These are phyloP conservation scores for Fusarium albidum DNA, from an alignment of 2,329 filamentous ascomycete genomes.

Conservation along the genomic window DNA sequence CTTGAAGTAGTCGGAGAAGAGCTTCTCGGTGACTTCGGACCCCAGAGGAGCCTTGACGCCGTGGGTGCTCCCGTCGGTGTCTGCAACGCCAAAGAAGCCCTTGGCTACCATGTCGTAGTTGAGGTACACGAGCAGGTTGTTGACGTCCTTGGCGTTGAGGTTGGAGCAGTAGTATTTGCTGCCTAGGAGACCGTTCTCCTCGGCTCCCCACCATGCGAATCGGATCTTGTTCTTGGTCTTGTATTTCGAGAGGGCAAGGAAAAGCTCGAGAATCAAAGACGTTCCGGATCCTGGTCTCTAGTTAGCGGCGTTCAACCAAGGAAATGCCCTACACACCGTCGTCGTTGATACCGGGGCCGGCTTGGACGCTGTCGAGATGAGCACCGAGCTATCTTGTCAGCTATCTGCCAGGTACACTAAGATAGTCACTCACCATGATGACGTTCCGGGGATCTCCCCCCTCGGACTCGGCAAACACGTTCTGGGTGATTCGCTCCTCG, in stretches of 20 bases:
- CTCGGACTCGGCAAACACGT: constrained; percentile 29
- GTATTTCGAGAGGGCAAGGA: constrained; percentile 32
- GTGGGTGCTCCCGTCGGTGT: constrained; percentile 36
- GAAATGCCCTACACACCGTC: constrained; percentile 2
- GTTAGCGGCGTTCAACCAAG: neutral
- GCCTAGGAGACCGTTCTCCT: constrained; percentile 32
- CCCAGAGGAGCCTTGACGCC: constrained; percentile 39
- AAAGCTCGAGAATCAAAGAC: constrained; percentile 30
- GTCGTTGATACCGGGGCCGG: constrained; percentile 33
- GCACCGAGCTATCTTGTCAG: constrained; percentile 19
- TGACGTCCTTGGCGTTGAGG: constrained; percentile 23
- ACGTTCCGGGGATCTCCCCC: constrained; percentile 32
- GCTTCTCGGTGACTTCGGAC: constrained; percentile 38
- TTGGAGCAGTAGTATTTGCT: constrained; percentile 32
- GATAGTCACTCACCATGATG: constrained; percentile 21
- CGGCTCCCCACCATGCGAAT: constrained; percentile 36
- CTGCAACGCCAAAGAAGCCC: constrained; percentile 34
- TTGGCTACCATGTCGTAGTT: constrained; percentile 38
- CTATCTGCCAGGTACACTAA: rapidly evolving
- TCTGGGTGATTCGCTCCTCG: constrained; percentile 34
- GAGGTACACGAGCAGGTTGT: constrained; percentile 32
- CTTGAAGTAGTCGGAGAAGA: constrained; percentile 39
- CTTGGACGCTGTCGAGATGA: constrained; percentile 31
- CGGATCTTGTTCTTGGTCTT: constrained; percentile 39
- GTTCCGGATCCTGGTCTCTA: constrained; percentile 14